Percentiles rank a stretch among this genome's conserved stretches.
Conservation (phyloP, 228 moss, liverwort and hornwort species). For the Sphagnum fallax region DNA sequence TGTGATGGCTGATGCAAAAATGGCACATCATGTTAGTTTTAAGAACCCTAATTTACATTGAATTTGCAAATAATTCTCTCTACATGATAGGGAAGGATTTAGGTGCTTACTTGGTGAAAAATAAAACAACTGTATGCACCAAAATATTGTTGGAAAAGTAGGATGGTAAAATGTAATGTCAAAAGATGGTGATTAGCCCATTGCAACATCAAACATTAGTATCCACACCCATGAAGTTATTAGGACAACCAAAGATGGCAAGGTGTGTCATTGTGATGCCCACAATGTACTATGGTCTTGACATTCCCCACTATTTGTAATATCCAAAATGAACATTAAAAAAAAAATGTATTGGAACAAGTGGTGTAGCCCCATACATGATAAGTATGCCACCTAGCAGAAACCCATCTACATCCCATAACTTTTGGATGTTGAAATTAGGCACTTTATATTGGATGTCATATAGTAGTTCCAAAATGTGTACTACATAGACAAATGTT, state of each 20-base stretch:
- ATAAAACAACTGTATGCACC: slow-evolving; percentile 83
- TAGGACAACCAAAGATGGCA: slow-evolving; percentile 82
- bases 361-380: slow-evolving; percentile 82
- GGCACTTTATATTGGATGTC: no score
- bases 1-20: no score
- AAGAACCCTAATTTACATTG: no score
- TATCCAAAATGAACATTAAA: slow-evolving; percentile 87
- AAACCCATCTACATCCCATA: slow-evolving; percentile 62
- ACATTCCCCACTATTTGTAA: slow-evolving; percentile 94
- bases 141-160: slow-evolving; percentile 85
- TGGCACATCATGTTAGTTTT: no score
- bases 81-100: neutral
- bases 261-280: slow-evolving; percentile 86
- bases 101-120: slow-evolving; percentile 54
- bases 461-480: no score
- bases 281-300: slow-evolving; percentile 84
- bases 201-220: slow-evolving; percentile 79
- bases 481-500: no score
- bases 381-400: slow-evolving; percentile 74
- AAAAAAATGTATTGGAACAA: slow-evolving; percentile 76
- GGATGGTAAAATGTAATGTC: slow-evolving; percentile 67
- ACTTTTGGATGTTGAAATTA: no score
- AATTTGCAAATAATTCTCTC: neutral
- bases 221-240: slow-evolving; percentile 90
- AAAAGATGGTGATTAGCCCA: slow-evolving; percentile 49